These are phyloP conservation scores for Calonectria multiphialidica DNA, from an alignment of 2,329 filamentous ascomycete species.

Conservation along the genomic window DNA sequence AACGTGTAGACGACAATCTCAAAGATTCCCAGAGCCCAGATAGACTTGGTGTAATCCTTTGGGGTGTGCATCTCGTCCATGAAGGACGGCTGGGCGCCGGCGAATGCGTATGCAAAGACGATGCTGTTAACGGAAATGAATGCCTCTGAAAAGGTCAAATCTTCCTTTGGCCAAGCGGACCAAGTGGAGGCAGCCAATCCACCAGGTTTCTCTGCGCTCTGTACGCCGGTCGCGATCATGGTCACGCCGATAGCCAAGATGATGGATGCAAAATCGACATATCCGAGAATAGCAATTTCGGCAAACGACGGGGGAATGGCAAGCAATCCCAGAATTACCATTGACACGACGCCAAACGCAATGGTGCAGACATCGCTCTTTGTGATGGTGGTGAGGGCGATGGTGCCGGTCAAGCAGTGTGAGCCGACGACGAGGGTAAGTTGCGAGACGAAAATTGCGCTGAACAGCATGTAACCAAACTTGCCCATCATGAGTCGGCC, in stretches of 20 bases:
- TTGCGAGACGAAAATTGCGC: neutral
- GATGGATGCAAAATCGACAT: neutral
- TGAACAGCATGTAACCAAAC: neutral
- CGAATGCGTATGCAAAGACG: neutral
- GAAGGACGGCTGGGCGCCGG: neutral
- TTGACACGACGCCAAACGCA: neutral
- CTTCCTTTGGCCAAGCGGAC: neutral
- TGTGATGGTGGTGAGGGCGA: neutral
- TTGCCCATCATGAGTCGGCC: neutral
- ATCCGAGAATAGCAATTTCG: no score
- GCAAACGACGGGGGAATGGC: neutral
- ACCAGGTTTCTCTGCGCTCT: neutral
- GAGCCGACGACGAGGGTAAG: neutral
- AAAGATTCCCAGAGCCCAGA: neutral
- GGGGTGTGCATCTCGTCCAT: no score
- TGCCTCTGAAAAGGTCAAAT: neutral
- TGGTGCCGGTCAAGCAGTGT: neutral
- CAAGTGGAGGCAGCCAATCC: neutral
- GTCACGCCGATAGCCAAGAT: neutral
- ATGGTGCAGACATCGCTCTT: neutral
- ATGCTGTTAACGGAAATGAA: neutral
- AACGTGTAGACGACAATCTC: neutral
- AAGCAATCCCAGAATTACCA: neutral
- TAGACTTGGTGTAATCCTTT: neutral
- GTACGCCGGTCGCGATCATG: neutral